These are phyloP conservation scores for Pleurotus salmoneostramineus DNA, from an alignment of 768 basidiomycete genomes.

Conservation along the genomic window DNA sequence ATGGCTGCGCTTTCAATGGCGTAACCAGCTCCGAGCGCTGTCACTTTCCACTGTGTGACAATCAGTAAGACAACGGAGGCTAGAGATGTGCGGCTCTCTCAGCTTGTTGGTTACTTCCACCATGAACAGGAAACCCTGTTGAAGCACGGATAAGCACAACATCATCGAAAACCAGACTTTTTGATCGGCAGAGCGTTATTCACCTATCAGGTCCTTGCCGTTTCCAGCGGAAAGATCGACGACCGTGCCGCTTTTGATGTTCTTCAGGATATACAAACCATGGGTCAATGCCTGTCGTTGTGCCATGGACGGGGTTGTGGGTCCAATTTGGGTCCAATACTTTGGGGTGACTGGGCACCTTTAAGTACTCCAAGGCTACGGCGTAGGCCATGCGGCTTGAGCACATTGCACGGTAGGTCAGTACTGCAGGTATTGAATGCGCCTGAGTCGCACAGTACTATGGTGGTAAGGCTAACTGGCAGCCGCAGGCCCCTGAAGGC, in stretches of 20 bases:
- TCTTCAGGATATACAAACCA: neutral
- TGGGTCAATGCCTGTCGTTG: neutral
- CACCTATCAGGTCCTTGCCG: neutral
- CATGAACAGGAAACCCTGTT: conserved; percentile 1
- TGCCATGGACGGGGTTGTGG: neutral
- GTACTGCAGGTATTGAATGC: no score
- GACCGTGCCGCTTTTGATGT: neutral
- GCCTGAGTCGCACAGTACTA: no score
- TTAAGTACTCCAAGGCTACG: no score
- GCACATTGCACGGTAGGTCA: no score
- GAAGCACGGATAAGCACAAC: neutral
- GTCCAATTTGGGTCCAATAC: conserved; percentile 12
- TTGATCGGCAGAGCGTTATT: no score
- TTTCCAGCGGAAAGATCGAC: neutral
- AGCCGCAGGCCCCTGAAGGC: no score
- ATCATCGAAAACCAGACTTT: neutral
- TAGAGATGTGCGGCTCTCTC: neutral
- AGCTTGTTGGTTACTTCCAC: neutral
- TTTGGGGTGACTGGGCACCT: no score
- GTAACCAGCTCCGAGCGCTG: neutral
- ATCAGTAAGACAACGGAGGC: neutral
- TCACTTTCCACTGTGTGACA: neutral
- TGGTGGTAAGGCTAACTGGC: no score
- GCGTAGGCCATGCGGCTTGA: no score
- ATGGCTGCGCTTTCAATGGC: neutral